phyloP scores from a whole-genome alignment of 805 yeast species.

The Spathaspora hagerdaliae region DNA sequence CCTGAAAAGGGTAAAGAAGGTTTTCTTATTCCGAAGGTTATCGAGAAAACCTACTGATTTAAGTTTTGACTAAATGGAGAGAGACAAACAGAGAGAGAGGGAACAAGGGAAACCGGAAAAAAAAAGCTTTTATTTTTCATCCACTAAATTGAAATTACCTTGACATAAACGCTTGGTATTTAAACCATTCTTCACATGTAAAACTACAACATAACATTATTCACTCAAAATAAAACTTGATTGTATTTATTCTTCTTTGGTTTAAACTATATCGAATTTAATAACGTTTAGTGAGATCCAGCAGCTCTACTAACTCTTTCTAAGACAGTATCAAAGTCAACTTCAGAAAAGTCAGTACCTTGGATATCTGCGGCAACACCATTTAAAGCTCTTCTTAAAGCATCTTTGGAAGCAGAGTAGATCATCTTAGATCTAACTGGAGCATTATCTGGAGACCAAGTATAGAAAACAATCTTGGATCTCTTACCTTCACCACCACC shows the following conservation, averaged over 20 bases:
- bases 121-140: no score
- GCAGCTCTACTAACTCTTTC: conserved; percentile 86
- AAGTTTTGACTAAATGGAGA: no score
- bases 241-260: neutral
- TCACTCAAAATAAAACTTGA: neutral
- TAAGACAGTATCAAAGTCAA: conserved; percentile 87
- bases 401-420: conserved; percentile 97
- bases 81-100: no score
- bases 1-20: no score
- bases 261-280: conserved; percentile 12
- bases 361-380: conserved; percentile 94
- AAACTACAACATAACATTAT: no score
- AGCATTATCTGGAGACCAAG: conserved; percentile 99
- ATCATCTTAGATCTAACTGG: conserved; percentile 95
- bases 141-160: no score
- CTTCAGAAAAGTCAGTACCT: conserved; percentile 98
- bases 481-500: conserved; percentile 92
- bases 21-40: no score
- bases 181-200: no score
- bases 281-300: conserved; percentile 21
- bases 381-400: conserved; percentile 93
- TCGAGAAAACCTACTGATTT: no score
- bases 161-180: no score
- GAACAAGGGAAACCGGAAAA: no score
- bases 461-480: conserved; percentile 63